Evolutionary conservation across 805 yeast species (phyloP), one percentile per base, ranked within the genome.

Genomic region (Kazachstania taianensis): DNA sequence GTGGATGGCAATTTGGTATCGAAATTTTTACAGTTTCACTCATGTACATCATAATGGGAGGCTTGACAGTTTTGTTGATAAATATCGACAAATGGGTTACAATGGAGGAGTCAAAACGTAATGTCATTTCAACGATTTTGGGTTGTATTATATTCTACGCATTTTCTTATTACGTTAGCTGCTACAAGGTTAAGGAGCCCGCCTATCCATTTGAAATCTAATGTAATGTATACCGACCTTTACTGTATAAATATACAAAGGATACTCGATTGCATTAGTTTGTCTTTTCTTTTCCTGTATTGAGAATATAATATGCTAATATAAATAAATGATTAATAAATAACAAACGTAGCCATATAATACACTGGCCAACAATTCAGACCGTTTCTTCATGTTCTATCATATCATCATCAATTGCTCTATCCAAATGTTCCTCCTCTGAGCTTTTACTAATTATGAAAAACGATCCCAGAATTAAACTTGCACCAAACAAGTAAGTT

Each of bases 391-490:
- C n/a, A n/a, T n/a, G n/a, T n/a, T n/a, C n/a, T n/a, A n/a, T n/a
- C n/a, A n/a, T n/a, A 9, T 30, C 43, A 14, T 36, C 39, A 18
- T 42, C 37, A 8, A 34, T 20, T 8, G 37, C 32, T 20, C 25
- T 30, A n/a, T 46, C 47, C 9, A 42, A 35, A 36, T 46, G 55
- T 39, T 81, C 94, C 17, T 67, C 72, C 50, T 76, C 76, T 42
- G 84, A 94, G 48, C 78, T 84, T 43, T 68, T 74, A 58, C 89
- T 89, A 30, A 92, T 78, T 30, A 81, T 75, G 45, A 86, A 72
- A 54, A 92, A 92, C 1, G 96, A 89, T 16, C 75, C 59, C 18
- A 87, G 74, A 26, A 92, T 94, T 33, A 86, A 63, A 3, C 61
- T 49, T 2, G 97, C 97, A 1, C 97, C 97, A 25, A 80, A 47